phyloP scores from a whole-genome alignment of 208 protist genomes.

The Trypanosoma conorhini region DNA sequence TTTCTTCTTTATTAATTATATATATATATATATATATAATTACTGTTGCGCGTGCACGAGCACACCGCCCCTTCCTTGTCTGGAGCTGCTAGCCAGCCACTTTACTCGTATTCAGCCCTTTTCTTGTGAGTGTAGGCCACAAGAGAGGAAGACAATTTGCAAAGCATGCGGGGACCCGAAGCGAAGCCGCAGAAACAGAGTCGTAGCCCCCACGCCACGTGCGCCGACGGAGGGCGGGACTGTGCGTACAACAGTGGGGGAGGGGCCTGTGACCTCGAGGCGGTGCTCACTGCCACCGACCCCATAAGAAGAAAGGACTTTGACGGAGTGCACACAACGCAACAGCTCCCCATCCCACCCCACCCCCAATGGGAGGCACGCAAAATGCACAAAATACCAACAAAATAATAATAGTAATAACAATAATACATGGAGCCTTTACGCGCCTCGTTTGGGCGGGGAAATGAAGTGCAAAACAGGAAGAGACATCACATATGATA shows the following conservation, averaged over 20 bases:
- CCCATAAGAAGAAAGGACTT: background rate
- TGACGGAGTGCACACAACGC: background rate
- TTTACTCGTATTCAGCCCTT: background rate
- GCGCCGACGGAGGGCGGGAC: background rate
- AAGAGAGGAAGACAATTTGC: conserved; percentile 7
- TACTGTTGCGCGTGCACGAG: background rate
- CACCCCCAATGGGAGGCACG: background rate
- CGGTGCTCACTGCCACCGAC: background rate
- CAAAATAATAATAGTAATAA: conserved; percentile 24
- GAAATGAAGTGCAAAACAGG: conserved; percentile 7
- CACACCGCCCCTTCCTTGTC: background rate
- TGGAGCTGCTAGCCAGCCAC: background rate
- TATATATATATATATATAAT: background rate
- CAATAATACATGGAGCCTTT: background rate
- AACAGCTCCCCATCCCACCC: background rate
- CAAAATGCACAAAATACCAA: conserved; percentile 15
- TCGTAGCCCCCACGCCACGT: too few relatives aligned
- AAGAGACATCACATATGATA: background rate
- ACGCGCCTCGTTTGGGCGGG: background rate
- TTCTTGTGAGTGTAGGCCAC: background rate
- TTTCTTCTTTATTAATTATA: too few relatives aligned
- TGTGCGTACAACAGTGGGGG: too few relatives aligned
- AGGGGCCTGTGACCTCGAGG: background rate
- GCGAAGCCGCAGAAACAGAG: conserved; percentile 22
- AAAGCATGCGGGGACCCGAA: background rate